These are phyloP conservation scores for Plectosphaerella cucumerina DNA, from an alignment of 2,329 filamentous ascomycete genomes.

Conservation along the genomic window DNA sequence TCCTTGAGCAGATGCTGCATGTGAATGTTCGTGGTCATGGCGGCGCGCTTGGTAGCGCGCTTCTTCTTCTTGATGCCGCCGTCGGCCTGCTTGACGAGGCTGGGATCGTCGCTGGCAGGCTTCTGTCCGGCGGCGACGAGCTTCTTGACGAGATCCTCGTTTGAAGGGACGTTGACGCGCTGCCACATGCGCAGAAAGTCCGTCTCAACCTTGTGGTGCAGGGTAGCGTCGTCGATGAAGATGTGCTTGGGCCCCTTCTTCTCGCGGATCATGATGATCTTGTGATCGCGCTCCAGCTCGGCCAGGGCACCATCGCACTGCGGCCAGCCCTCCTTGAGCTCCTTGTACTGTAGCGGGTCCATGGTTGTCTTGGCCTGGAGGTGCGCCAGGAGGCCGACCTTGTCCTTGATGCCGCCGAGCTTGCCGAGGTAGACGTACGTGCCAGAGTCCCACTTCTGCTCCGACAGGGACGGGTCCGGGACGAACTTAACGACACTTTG, in stretches of 20 bases:
- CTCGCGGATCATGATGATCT: conserved; percentile 79
- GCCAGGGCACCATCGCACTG: conserved; percentile 76
- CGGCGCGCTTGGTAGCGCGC: conserved; percentile 58
- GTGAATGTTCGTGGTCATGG: conserved; percentile 83
- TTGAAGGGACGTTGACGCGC: conserved; percentile 69
- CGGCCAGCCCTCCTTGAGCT: conserved; percentile 94
- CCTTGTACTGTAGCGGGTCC: conserved; percentile 76
- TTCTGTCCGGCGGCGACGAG: conserved; percentile 75
- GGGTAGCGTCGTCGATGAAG: conserved; percentile 80
- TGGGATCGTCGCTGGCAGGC: conserved; percentile 76
- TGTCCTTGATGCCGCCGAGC: conserved; percentile 73
- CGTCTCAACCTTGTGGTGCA: conserved; percentile 70
- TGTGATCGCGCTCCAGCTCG: conserved; percentile 71
- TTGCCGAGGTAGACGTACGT: conserved; percentile 81
- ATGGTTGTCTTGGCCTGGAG: conserved; percentile 80
- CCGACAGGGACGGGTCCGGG: conserved; percentile 55
- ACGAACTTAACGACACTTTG: conserved; percentile 57
- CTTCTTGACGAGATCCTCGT: conserved; percentile 73
- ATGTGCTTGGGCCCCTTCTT: conserved; percentile 87
- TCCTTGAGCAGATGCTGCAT: conserved; percentile 81
- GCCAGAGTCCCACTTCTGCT: conserved; percentile 62
- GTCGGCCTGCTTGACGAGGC: conserved; percentile 46
- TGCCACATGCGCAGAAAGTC: conserved; percentile 86
- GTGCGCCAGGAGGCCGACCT: conserved; percentile 72
- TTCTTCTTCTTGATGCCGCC: conserved; percentile 70